Conservation (phyloP, 2,329 filamentous ascomycete genomes). For the Fusarium lateritium region DNA sequence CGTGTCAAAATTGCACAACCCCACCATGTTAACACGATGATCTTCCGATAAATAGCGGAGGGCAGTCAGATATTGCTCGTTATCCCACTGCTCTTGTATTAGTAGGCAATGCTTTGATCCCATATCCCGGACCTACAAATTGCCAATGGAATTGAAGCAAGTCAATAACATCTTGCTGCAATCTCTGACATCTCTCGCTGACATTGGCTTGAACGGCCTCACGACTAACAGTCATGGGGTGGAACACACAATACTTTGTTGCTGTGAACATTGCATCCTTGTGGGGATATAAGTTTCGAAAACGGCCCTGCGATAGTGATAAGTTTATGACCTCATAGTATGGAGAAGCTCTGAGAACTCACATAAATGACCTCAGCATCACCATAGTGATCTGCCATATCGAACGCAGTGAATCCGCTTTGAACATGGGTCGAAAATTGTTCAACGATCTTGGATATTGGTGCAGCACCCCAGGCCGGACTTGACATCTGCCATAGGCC, state of each 20-base stretch:
- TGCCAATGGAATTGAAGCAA: conserved; percentile 6
- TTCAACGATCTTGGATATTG: neutral
- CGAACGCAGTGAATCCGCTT: conserved; percentile 2
- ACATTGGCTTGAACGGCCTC: neutral
- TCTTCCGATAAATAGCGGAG: neutral
- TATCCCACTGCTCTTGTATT: neutral
- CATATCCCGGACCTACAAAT: neutral
- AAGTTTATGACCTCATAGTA: fast-evolving
- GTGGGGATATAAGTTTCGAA: neutral
- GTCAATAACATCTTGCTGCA: neutral
- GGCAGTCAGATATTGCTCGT: neutral
- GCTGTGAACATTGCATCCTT: neutral
- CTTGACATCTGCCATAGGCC: conserved; percentile 11
- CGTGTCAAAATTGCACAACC: neutral
- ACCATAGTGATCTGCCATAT: conserved; percentile 9
- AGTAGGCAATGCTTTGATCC: neutral
- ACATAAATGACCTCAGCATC: conserved; percentile 3
- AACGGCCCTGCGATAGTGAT: fast-evolving
- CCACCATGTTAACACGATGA: fast-evolving
- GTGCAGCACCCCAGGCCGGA: conserved; percentile 1
- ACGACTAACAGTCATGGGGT: neutral
- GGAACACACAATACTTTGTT: conserved; percentile 5
- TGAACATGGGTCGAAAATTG: neutral
- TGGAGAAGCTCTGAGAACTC: fast-evolving
- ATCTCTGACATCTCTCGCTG: neutral